Percentiles rank a stretch among this genome's conserved stretches.
Evolutionary conservation across 768 basidiomycete genomes (phyloP).

Genomic region (Termitomyces sp.): DNA sequence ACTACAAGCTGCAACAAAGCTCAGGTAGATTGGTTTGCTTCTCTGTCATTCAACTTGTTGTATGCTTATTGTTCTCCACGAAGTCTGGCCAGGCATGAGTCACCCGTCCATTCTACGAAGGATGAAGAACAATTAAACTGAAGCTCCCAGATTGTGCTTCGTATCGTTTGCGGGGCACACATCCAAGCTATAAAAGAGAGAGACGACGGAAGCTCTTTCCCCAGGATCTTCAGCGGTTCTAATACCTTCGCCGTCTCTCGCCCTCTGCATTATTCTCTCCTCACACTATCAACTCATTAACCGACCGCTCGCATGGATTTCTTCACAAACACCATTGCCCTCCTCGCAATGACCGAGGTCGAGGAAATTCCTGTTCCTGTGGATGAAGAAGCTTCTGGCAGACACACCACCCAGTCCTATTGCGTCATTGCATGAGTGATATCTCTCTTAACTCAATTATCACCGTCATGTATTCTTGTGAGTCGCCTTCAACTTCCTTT

Average conservation of each 20-base stretch:
- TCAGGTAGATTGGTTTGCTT: not conserved
- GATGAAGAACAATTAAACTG: not conserved
- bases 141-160: not conserved
- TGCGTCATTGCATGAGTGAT: slow-evolving; percentile 7
- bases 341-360: not conserved
- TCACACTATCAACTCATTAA: not conserved
- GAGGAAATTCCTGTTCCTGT: slow-evolving; percentile 1
- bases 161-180: not conserved
- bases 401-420: not conserved
- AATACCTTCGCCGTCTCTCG: not conserved
- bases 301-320: slow-evolving; percentile 4
- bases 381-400: not conserved
- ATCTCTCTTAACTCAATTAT: not conserved
- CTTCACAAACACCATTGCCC: not conserved
- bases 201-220: not conserved
- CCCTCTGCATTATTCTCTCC: not conserved
- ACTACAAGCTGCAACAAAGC: not conserved
- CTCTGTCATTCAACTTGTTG: no score
- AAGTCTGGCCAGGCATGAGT: not conserved
- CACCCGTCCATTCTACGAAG: not conserved
- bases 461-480: not conserved
- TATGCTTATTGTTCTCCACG: not conserved
- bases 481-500: not conserved
- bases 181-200: not conserved
- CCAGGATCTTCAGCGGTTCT: not conserved